Percentiles rank a stretch among this genome's conserved stretches.
phyloP scores from a whole-genome alignment of 768 basidiomycete species.

The Pisolithus orientalis region DNA sequence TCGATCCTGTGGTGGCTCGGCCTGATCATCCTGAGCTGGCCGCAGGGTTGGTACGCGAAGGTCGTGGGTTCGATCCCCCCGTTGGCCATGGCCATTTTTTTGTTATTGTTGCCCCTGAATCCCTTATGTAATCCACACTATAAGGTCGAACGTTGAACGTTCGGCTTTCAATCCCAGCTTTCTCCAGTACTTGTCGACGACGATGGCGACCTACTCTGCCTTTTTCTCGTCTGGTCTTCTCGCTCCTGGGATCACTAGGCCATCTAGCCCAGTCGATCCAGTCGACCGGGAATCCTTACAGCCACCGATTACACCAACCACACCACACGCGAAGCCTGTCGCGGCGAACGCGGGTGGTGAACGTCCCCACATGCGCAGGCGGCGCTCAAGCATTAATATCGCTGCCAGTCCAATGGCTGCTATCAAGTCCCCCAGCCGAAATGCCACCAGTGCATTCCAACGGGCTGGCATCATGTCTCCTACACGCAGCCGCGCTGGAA shows the following conservation, averaged over 20 bases:
- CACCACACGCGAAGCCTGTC: conserved; percentile 17
- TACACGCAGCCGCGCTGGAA: conserved; percentile 41
- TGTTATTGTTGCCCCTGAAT: background rate
- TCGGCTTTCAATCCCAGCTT: background rate
- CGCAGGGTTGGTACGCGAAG: conserved; percentile 44
- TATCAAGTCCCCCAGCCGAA: conserved; percentile 53
- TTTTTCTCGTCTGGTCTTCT: conserved; percentile 70
- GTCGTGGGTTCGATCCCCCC: conserved; percentile 80
- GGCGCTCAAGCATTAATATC: conserved; percentile 58
- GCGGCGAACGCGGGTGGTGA: conserved; percentile 20
- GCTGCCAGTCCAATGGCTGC: conserved; percentile 46
- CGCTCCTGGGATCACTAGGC: conserved; percentile 35
- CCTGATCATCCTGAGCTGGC: background rate
- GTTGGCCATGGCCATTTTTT: conserved; percentile 55
- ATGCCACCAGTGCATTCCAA: conserved; percentile 45
- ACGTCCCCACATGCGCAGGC: conserved; percentile 46
- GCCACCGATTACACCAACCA: conserved; percentile 1
- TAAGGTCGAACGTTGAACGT: background rate
- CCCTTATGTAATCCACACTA: background rate
- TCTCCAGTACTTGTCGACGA: background rate
- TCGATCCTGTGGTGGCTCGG: background rate
- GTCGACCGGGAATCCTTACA: conserved; percentile 26
- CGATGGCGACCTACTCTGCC: conserved; percentile 49
- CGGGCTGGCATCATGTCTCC: conserved; percentile 35
- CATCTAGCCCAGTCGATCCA: conserved; percentile 22